Evolutionary conservation across 176 grass and related monocot genomes (phyloP).

Genomic region (Avena eriantha): DNA sequence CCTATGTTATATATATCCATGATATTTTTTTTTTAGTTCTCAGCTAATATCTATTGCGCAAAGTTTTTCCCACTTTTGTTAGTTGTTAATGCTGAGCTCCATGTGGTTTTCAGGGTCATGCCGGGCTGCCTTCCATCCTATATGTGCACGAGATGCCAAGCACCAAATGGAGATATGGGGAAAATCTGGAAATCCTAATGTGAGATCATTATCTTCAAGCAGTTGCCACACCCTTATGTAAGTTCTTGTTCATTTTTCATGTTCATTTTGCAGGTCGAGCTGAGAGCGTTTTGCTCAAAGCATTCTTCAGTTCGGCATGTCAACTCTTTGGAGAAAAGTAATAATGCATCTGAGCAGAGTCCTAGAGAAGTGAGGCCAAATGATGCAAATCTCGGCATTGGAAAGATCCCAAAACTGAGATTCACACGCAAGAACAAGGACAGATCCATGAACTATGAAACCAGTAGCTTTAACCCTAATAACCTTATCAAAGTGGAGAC

Average conservation of each 20-base stretch:
- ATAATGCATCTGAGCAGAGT: constrained; percentile 47
- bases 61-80: constrained; percentile 14
- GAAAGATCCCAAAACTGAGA: constrained; percentile 75
- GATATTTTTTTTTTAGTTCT: constrained; percentile 7
- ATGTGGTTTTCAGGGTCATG: constrained; percentile 74
- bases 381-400: constrained; percentile 40
- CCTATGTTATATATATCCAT: constrained; percentile 9
- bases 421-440: constrained; percentile 91
- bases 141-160: constrained; percentile 91
- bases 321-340: constrained; percentile 37
- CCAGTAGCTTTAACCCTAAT: constrained; percentile 47
- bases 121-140: constrained; percentile 87
- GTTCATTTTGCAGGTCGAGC: constrained; percentile 74
- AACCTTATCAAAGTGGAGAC: constrained; percentile 60
- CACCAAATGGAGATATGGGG: constrained; percentile 99
- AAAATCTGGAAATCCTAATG: constrained; percentile 82
- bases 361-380: constrained; percentile 38
- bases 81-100: constrained; percentile 31
- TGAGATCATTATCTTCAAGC: constrained; percentile 53
- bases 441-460: constrained; percentile 56
- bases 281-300: constrained; percentile 94
- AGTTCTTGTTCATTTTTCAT: constrained; percentile 38
- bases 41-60: not conserved
- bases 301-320: constrained; percentile 66
- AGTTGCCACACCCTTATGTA: constrained; percentile 31